Percentiles rank a stretch among this genome's conserved stretches.
phyloP scores from a whole-genome alignment of 2,329 filamentous ascomycete genomes.

The Mariannaea sp. region DNA sequence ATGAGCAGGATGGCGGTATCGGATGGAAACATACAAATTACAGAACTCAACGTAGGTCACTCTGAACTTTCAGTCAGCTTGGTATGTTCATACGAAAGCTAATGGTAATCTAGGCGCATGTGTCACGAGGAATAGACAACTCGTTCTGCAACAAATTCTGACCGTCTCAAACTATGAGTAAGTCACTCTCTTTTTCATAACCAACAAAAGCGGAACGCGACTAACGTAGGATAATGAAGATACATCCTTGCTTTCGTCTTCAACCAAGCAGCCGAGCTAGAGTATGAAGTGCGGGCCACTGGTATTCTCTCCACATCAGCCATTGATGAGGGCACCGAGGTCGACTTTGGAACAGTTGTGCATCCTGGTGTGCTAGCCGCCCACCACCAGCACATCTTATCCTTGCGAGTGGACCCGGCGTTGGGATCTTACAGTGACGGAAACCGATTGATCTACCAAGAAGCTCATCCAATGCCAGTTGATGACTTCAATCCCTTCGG shows the following conservation, averaged over 20 bases:
- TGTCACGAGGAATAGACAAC: constrained; percentile 58
- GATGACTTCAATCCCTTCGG: constrained; percentile 15
- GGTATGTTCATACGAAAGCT: neutral
- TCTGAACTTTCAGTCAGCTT: neutral
- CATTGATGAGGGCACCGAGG: constrained; percentile 13
- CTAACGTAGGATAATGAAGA: neutral
- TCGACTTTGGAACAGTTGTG: constrained; percentile 23
- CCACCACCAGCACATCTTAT: constrained; percentile 79
- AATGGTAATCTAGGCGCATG: constrained; percentile 46
- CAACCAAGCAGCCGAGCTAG: constrained; percentile 14
- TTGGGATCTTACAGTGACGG: constrained; percentile 12
- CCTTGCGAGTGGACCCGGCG: constrained; percentile 62
- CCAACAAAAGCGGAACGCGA: neutral
- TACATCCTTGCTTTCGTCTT: constrained; percentile 21
- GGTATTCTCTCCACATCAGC: constrained; percentile 21
- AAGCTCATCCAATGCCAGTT: constrained; percentile 31
- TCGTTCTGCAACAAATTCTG: constrained; percentile 66
- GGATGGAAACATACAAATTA: constrained; percentile 25
- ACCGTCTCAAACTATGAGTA: constrained; percentile 63
- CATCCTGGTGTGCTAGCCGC: constrained; percentile 16
- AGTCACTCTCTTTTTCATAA: neutral
- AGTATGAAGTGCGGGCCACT: constrained; percentile 19
- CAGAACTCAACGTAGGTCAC: constrained; percentile 8
- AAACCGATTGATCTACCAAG: constrained; percentile 58
- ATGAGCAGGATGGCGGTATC: constrained; percentile 21